Evolutionary conservation across 2,329 filamentous ascomycete species (phyloP).

Genomic region (Aspergillus candidus): DNA sequence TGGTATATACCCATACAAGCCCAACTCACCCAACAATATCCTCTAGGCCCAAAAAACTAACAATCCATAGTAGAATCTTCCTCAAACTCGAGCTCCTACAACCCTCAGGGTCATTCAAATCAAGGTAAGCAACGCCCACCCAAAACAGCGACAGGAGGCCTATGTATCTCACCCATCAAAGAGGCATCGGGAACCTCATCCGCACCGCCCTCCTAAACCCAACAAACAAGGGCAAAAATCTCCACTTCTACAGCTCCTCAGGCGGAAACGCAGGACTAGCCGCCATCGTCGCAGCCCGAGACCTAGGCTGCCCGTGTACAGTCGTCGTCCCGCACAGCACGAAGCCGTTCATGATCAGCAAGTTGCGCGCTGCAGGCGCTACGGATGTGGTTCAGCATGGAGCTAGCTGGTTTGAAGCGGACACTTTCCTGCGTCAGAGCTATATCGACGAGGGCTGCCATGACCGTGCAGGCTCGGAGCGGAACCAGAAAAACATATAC

Average conservation of each 20-base stretch:
- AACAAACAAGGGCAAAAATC: constrained; percentile 26
- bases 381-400: constrained; percentile 60
- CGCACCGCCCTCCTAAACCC: constrained; percentile 21
- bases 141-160: neutral
- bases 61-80: constrained; percentile 57
- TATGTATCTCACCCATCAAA: constrained; percentile 6
- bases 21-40: neutral
- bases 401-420: constrained; percentile 62
- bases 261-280: constrained; percentile 80
- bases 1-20: constrained; percentile 22
- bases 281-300: constrained; percentile 63
- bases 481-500: constrained; percentile 23
- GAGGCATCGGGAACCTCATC: constrained; percentile 35
- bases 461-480: neutral
- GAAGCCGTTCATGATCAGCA: constrained; percentile 60
- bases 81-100: constrained; percentile 79
- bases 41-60: neutral
- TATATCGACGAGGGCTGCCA: constrained; percentile 21
- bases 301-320: constrained; percentile 58
- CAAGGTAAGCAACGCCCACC: constrained; percentile 37
- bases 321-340: constrained; percentile 65
- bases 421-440: constrained; percentile 54
- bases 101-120: constrained; percentile 77
- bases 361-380: constrained; percentile 60
- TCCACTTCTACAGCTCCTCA: constrained; percentile 69